These are phyloP conservation scores for Cydonia oblonga DNA, from an alignment of 331 rosid genomes.

Conservation along the genomic window DNA sequence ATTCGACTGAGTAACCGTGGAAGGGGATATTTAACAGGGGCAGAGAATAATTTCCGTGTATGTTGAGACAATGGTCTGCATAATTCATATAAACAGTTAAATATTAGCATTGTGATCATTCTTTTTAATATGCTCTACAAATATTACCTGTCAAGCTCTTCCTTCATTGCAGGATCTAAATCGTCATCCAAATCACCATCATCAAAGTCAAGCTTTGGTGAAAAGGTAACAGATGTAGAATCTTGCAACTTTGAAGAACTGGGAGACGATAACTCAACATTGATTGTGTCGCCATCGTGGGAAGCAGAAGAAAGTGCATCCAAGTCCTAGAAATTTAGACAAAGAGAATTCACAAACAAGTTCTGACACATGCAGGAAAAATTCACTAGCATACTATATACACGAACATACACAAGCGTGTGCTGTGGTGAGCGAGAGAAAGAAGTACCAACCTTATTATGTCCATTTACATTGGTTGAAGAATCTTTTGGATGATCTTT, in stretches of 20 bases:
- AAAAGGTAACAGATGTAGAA: conserved; percentile 24
- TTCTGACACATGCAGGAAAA: background rate
- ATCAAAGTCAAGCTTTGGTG: conserved; percentile 50
- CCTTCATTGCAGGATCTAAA: conserved; percentile 89
- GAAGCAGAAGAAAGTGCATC: conserved; percentile 32
- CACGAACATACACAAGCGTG: background rate
- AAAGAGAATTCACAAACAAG: background rate
- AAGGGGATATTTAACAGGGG: background rate
- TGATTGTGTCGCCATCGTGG: conserved; percentile 29
- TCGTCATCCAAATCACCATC: conserved; percentile 74
- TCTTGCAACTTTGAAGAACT: conserved; percentile 43
- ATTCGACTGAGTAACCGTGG: background rate
- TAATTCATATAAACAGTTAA: background rate
- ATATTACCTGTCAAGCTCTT: conserved; percentile 93
- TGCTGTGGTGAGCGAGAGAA: background rate
- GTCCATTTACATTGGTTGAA: conserved; percentile 32
- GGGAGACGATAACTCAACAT: conserved; percentile 27
- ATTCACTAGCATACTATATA: background rate
- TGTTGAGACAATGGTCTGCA: background rate
- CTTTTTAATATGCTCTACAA: too few species aligned
- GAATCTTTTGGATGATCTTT: conserved; percentile 56
- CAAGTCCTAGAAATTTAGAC: conserved; percentile 36
- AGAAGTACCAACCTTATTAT: conserved; percentile 37
- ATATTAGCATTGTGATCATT: too few species aligned
- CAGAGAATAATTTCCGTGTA: background rate